Base-by-base conservation (phyloP, 2,329 filamentous ascomycete species). In the Aphanocladium album region DNA sequence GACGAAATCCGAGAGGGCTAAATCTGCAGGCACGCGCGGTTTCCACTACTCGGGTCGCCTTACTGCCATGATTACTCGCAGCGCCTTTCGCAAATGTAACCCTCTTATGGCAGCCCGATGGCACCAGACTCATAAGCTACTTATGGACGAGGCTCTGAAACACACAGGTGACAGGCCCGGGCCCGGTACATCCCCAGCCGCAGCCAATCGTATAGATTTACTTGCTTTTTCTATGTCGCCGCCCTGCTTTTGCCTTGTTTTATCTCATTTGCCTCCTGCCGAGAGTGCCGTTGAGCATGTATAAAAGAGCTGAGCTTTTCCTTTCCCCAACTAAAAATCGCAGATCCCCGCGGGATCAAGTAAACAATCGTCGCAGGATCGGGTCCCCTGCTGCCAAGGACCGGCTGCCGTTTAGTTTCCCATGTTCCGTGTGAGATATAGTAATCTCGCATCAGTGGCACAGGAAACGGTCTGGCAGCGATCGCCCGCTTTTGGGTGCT, bases 61-160 rank as follows among this genome's bases (percentile, higher is more conserved):
- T 7, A 27, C 11, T 11, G 14, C 17, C 14, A 14, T 57, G 41
- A 57, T 57, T 47, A 57, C 43, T 57, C 54, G 54, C 54, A 49
- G 43, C 2, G 17, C 16, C 19, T 21, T 46, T 27, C n/a, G n/a
- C 30, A n/a, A 35, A 55, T 55, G 53, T 46, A 55, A 55, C 53
- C 54, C 43, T 57, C 54, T 57, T 49, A 57, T 49, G 54, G 41
- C 43, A 57, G 54, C n/a, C 46, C 30, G 30, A 43, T 17, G 27
- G 41, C 16, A 33, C 35, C 39, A 9, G 12, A 12, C 19, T 6
- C 41, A 23, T n/a, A 35, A 35, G 12, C n/a, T n/a, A n/a, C 33
- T 12, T 43, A 46, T 4, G 46, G 27, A 46, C 12, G 53, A 46
- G 39, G n/a, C 53, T 35, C 46, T 14, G 41, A 21, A 33, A 46